Conservation (phyloP, 2,329 filamentous ascomycete genomes). For the Tolypocladium pustulatum region DNA sequence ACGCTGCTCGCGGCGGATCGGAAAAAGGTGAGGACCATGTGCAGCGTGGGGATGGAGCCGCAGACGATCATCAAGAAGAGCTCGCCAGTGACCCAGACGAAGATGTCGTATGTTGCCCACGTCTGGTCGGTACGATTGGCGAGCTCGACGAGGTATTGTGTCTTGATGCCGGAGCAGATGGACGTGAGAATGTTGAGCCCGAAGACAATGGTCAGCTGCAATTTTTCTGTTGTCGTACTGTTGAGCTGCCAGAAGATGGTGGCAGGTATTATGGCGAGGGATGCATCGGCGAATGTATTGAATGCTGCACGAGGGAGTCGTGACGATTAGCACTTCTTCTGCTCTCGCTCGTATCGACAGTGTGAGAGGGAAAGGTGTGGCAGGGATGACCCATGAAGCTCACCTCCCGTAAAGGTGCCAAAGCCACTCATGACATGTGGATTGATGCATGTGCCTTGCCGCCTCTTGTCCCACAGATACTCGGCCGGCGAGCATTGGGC, state of each 20-base stretch:
- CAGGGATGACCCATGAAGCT: background rate
- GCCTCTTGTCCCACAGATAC: conserved; percentile 9
- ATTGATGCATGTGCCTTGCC: conserved; percentile 8
- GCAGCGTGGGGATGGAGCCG: conserved; percentile 9
- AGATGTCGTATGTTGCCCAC: conserved; percentile 12
- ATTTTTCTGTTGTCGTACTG: conserved; percentile 65
- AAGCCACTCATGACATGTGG: conserved; percentile 9
- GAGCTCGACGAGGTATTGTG: conserved; percentile 10
- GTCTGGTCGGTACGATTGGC: conserved; percentile 11
- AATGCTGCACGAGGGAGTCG: conserved; percentile 8
- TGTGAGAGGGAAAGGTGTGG: background rate
- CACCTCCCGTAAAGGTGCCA: conserved; percentile 10
- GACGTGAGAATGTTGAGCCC: conserved; percentile 12
- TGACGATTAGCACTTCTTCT: background rate
- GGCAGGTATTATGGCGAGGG: conserved; percentile 10
- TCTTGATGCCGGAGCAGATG: conserved; percentile 13
- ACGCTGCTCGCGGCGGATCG: conserved; percentile 2
- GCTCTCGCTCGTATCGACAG: background rate
- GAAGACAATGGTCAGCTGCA: conserved; percentile 45
- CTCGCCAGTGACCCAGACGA: conserved; percentile 12
- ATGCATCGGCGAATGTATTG: conserved; percentile 12
- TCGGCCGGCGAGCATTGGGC: conserved; percentile 10
- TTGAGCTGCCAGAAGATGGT: conserved; percentile 56
- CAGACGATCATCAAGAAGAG: conserved; percentile 14
- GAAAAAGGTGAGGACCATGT: conserved; percentile 6